Evolutionary conservation across 148 eudicot genomes (phyloP).

Genomic region (Oxyria digyna): DNA sequence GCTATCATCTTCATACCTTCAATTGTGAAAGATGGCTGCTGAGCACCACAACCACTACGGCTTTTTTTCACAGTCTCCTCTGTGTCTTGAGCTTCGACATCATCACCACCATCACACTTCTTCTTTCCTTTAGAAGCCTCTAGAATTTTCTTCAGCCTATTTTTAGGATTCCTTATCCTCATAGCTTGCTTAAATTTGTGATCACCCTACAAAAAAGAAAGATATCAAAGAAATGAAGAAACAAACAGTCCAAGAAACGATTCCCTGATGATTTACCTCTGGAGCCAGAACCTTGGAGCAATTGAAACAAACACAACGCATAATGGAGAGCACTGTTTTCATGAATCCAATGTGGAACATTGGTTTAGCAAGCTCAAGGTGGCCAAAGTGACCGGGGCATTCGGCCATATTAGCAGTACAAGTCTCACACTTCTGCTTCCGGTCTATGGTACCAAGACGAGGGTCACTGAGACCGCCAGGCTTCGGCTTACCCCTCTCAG

Average conservation of each 20-base stretch:
- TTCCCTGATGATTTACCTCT: constrained; percentile 37
- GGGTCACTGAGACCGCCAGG: constrained; percentile 84
- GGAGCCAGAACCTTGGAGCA: constrained; percentile 87
- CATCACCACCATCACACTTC: constrained; percentile 97
- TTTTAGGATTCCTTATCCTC: constrained; percentile 81
- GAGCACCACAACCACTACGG: constrained; percentile 75
- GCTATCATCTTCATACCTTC: constrained; percentile 68
- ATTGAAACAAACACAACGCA: constrained; percentile 94
- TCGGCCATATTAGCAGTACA: constrained; percentile 96
- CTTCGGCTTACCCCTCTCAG: constrained; percentile 92
- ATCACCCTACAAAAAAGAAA: constrained; percentile 45
- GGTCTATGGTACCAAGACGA: constrained; percentile 78
- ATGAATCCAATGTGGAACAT: constrained; percentile 92
- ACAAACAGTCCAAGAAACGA: not conserved
- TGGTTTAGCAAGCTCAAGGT: constrained; percentile 97
- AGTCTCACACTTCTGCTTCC: constrained; percentile 93
- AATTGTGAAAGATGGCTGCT: constrained; percentile 59
- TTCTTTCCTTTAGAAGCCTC: constrained; percentile 89
- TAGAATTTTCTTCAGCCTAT: constrained; percentile 66
- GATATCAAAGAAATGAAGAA: not conserved
- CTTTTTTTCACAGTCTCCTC: constrained; percentile 50
- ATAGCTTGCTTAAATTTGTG: constrained; percentile 78
- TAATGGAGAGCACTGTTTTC: constrained; percentile 83
- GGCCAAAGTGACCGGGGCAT: constrained; percentile 98
- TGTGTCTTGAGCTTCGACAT: constrained; percentile 48